Base-by-base conservation (phyloP, 768 basidiomycete species). In the Psilocybe cyanescens region DNA sequence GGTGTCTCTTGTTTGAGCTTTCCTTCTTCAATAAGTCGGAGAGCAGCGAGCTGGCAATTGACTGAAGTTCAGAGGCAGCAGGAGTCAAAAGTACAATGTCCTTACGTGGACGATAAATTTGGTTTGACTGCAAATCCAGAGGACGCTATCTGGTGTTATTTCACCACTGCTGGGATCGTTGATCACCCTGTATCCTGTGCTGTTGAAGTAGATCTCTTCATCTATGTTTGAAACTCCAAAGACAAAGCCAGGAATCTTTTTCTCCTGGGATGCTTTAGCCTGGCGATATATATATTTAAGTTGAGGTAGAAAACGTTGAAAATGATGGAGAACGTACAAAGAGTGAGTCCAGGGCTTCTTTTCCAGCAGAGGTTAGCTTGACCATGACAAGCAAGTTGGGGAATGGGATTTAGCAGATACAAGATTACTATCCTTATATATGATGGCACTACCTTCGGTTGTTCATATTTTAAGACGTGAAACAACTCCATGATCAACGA, bases 61-160 rank as follows among this genome's bases (percentile, higher is more conserved):
- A 52, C 49, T 19, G 24, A 33, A 39, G 35, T 35, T 37, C 3
- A 24, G 17, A 31, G 37, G 2, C 28, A 11, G n/a, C 56, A n/a
- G 50, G 55, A 24, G 47, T 24, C 6, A 46, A 19, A 16, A 29
- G 28, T 50, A 31, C 16, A 54, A n/a, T 44, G 7, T 39, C 11
- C 29, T 12, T 59, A 76, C 77, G 19, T 74, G 68, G 17, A 68
- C 69, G 16, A 76, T 57, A 31, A 77, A 59, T 58, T 78, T 77
- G 1, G 75, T 76, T 65, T 72, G 70, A 57, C 77, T 78, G 63
- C 76, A 77, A n/a, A 78, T 65, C 76, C 76, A 76, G 58, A 75
- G 73, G 31, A 76, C 59, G 17, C 67, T 69, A 53, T 75, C 70
- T 19, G 65, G 63, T 19, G 65, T 63, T 11, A 76, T 59, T 7